Evolutionary conservation across 192 early-diverging fungal species (phyloP).

Genomic region (Rhizoclosmatium globosum): DNA sequence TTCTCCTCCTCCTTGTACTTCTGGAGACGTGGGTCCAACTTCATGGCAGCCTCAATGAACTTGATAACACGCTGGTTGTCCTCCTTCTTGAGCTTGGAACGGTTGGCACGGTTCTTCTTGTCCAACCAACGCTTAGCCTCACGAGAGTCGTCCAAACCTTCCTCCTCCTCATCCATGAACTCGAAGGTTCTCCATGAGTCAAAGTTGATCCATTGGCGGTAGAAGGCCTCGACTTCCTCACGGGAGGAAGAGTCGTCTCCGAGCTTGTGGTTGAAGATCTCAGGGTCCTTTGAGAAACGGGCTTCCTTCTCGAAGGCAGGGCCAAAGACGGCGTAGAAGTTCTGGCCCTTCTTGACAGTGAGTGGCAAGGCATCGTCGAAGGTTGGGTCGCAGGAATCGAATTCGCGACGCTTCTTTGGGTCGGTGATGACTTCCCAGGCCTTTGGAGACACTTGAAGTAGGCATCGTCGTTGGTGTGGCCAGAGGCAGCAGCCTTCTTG

Average conservation of each 20-base stretch:
- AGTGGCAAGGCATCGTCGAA: constrained; percentile 79
- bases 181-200: constrained; percentile 99
- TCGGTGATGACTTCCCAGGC: constrained; percentile 93
- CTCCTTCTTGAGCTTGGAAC: constrained; percentile 95
- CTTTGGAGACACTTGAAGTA: constrained; percentile 99
- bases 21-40: constrained; percentile 89
- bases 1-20: constrained; percentile 91
- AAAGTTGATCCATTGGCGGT: constrained; percentile 81
- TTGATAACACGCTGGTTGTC: constrained; percentile 89
- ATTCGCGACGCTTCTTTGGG: constrained; percentile 88
- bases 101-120: constrained; percentile 92
- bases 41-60: constrained; percentile 85
- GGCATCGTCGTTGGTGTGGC: constrained; percentile 85
- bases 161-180: constrained; percentile 97
- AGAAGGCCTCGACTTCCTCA: constrained; percentile 77
- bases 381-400: constrained; percentile 93
- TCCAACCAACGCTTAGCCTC: constrained; percentile 97
- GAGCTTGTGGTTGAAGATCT: constrained; percentile 65
- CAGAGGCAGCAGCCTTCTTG: constrained; percentile 87
- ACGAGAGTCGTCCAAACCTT: constrained; percentile 83
- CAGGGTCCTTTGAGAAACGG: constrained; percentile 91
- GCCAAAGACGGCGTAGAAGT: constrained; percentile 80
- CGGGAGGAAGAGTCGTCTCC: constrained; percentile 74
- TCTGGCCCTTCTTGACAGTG: constrained; percentile 72
- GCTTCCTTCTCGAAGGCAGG: constrained; percentile 89